Base-by-base conservation (phyloP, 345 rosid species). In the Lepidium africanum region DNA sequence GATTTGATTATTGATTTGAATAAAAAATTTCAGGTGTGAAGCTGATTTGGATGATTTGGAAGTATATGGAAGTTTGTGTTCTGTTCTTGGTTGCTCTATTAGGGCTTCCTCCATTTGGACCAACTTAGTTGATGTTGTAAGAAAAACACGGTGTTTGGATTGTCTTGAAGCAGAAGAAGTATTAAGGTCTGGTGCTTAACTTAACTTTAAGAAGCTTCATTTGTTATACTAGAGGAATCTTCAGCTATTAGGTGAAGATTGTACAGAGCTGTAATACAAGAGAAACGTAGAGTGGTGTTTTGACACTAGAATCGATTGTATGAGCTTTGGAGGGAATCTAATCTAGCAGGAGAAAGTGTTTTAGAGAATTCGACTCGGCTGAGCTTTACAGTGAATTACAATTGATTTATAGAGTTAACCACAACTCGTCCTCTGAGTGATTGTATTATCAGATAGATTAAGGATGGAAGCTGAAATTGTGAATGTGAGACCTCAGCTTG, bases 391-490 rank as follows among this genome's bases (percentile, higher is more conserved):
- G 59, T 71, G 27, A 37, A 75, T 53, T 71, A 70, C 27, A 47
- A 58, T 39, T 71, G 56, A 40, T 75, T 66, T 67, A 63, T 50
- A 61, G 69, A 59, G 35, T 47, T 59, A 42, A 42, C 58, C 32
- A 42, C 61, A 10, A 32, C 19, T 38, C 57, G 42, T 51, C 50
- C 48, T 41, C 15, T 12, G 70, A 30, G 61, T 70, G 12, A 42
- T 43, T 51, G 35, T 39, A 58, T 62, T 40, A 21, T 36, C 62
- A 59, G 71, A 35, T 56, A 57, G 71, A 66, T 6, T 59, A 66
- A 81, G 75, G 66, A 95, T 95, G 99, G 99, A 89, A 67, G 79
- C 80, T 56, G 89, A 85, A 67, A 63, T 45, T 49, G 74, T 50
- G 67, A 79, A 42, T 74, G 56, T 68, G 65, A 79, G 78, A 69